These are phyloP conservation scores for Oxytropis ochrocephala DNA, from an alignment of 306 rosid genomes.

Conservation along the genomic window DNA sequence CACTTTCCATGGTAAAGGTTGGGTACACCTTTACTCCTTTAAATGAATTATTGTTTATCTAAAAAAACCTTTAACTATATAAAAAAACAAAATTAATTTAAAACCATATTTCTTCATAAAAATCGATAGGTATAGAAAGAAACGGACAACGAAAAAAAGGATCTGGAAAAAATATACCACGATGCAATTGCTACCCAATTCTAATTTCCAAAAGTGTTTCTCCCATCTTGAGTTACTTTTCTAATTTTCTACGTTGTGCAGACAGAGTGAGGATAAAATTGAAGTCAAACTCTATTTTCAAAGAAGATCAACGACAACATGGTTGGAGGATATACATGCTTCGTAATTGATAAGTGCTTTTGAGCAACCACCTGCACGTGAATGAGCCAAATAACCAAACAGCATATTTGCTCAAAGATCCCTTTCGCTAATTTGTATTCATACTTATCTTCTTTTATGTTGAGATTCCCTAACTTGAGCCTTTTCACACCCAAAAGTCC, in stretches of 20 bases:
- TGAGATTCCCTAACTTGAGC: slow-evolving; percentile 14
- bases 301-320: not conserved
- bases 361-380: slow-evolving; percentile 21
- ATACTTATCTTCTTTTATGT: slow-evolving; percentile 27
- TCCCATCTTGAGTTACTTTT: not conserved
- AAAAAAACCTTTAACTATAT: too few relatives aligned
- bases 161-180: too few relatives aligned
- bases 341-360: not conserved
- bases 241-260: not conserved
- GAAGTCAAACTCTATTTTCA: not conserved
- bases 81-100: too few relatives aligned
- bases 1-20: too few relatives aligned
- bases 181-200: not conserved
- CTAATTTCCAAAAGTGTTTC: not conserved
- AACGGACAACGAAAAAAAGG: too few relatives aligned
- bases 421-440: slow-evolving; percentile 40
- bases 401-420: slow-evolving; percentile 27
- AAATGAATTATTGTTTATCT: too few relatives aligned
- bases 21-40: too few relatives aligned
- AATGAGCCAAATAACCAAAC: not conserved
- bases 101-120: too few relatives aligned
- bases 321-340: not conserved
- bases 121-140: too few relatives aligned
- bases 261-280: not conserved
- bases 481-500: slow-evolving; percentile 48